Percentiles rank a stretch among this genome's conserved stretches.
Evolutionary conservation across 2,329 filamentous ascomycete species (phyloP).

Genomic region (Microsporum audouinii): DNA sequence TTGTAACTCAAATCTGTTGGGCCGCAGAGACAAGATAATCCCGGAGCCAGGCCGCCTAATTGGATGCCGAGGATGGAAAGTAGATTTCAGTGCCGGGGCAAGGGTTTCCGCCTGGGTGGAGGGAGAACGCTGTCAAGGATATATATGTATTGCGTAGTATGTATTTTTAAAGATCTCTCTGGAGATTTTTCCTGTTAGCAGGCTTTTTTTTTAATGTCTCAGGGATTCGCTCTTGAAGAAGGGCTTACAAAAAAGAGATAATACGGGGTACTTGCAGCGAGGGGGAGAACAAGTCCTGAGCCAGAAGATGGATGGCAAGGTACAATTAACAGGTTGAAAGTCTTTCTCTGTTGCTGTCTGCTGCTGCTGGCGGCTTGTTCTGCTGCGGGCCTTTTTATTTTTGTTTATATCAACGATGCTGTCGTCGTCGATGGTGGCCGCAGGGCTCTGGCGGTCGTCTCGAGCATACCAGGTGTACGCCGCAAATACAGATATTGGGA

Average conservation of each 20-base stretch:
- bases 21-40: neutral
- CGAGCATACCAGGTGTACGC: conserved; percentile 66
- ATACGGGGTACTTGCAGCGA: neutral
- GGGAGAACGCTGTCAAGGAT: neutral
- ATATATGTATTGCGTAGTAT: neutral
- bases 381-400: neutral
- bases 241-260: neutral
- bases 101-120: neutral
- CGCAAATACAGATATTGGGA: conserved; percentile 74
- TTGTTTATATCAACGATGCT: conserved; percentile 4
- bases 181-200: neutral
- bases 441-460: conserved; percentile 56
- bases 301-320: neutral
- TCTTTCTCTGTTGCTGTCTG: neutral
- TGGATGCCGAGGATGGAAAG: neutral
- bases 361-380: neutral
- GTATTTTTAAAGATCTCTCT: neutral
- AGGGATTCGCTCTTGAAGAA: neutral
- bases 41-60: neutral
- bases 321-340: neutral
- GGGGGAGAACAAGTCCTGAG: neutral
- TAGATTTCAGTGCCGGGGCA: neutral
- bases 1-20: neutral
- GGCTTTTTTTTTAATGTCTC: neutral
- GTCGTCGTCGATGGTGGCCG: conserved; percentile 32